Evolutionary conservation across 768 basidiomycete species (phyloP).

Genomic region (Lactifluus hygrophoroides): DNA sequence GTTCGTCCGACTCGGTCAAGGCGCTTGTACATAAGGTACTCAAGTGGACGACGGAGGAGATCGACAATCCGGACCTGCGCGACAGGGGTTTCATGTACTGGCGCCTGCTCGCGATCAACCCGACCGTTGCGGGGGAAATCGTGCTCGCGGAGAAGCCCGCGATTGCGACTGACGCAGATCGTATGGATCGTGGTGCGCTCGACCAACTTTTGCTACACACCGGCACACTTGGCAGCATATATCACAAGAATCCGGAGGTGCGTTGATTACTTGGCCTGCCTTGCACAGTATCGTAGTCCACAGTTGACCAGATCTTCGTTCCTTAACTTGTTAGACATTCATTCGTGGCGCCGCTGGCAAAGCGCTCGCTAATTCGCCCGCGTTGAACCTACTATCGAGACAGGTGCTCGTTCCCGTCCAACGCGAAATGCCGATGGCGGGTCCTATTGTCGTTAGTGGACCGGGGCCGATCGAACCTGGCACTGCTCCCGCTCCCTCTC

Average conservation of each 20-base stretch:
- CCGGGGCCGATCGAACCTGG: constrained; percentile 54
- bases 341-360: constrained; percentile 84
- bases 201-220: constrained; percentile 93
- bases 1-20: constrained; percentile 74
- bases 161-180: constrained; percentile 96
- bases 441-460: constrained; percentile 45
- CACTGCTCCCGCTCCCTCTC: constrained; percentile 23
- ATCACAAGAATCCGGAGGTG: constrained; percentile 96
- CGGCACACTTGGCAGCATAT: constrained; percentile 89
- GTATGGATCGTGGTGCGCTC: constrained; percentile 93
- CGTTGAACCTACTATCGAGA: constrained; percentile 75
- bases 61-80: constrained; percentile 95
- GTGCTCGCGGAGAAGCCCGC: constrained; percentile 90
- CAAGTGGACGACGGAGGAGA: constrained; percentile 95
- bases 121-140: constrained; percentile 78
- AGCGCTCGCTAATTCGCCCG: constrained; percentile 80
- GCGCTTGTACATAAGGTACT: constrained; percentile 90
- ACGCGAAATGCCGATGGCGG: constrained; percentile 39
- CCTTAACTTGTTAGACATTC: constrained; percentile 55
- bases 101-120: constrained; percentile 92
- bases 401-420: constrained; percentile 57
- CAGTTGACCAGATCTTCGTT: constrained; percentile 4
- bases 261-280: constrained; percentile 15
- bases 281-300: background rate
- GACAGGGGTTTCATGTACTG: constrained; percentile 99